These are phyloP conservation scores for Cryptococcus neoformans DNA, from an alignment of 1,284 basidiomycete genomes.

Conservation along the genomic window DNA sequence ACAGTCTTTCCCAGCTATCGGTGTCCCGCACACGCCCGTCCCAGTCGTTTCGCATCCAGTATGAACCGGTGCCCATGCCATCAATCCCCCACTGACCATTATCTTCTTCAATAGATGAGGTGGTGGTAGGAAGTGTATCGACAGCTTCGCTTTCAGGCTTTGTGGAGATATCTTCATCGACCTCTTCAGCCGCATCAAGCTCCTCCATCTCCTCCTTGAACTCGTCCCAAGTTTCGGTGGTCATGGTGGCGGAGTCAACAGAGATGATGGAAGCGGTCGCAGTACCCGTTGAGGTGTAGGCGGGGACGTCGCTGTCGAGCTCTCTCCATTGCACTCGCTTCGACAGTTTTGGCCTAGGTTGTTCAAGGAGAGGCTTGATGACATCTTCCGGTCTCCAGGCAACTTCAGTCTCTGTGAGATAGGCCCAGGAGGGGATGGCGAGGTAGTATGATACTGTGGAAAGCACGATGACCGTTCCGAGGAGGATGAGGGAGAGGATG, in stretches of 20 bases:
- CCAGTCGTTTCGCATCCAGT: constrained; percentile 48
- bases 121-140: constrained; percentile 1
- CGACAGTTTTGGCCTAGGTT: not conserved
- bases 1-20: constrained; percentile 37
- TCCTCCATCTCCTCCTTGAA: constrained; percentile 21
- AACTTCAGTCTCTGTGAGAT: constrained; percentile 75
- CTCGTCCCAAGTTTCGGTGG: constrained; percentile 15
- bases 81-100: constrained; percentile 38
- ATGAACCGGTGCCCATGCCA: constrained; percentile 41
- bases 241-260: not conserved
- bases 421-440: constrained; percentile 71
- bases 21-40: constrained; percentile 39
- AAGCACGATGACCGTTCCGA: constrained; percentile 89
- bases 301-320: not conserved
- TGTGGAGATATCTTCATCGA: constrained; percentile 4
- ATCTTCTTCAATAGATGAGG: not conserved
- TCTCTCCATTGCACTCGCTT: constrained; percentile 20
- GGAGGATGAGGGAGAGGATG: constrained; percentile 76
- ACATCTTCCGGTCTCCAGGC: constrained; percentile 53
- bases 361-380: constrained; percentile 23
- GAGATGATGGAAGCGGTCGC: not conserved
- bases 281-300: not conserved
- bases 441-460: constrained; percentile 89
- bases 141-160: not conserved
- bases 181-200: constrained; percentile 15